These are phyloP conservation scores for Chloranthus sessilifolius DNA, from an alignment of 164 flowering plant species.

Conservation along the genomic window DNA sequence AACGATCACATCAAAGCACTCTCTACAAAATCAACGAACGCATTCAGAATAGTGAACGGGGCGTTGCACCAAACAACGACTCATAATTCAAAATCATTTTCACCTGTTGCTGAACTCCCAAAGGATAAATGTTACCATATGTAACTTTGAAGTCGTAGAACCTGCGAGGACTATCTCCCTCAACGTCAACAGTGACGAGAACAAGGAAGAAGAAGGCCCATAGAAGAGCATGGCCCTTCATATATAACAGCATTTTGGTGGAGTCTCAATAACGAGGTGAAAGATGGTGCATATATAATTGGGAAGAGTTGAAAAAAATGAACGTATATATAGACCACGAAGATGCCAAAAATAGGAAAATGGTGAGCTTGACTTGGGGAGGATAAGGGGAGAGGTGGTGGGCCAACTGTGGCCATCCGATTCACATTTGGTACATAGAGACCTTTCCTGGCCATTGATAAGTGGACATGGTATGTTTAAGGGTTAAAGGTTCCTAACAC, in stretches of 20 bases:
- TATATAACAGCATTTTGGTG: not conserved
- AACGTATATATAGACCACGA: slow-evolving; percentile 8
- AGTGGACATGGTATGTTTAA: too few relatives aligned
- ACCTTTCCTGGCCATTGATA: too few relatives aligned
- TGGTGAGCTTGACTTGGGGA: slow-evolving; percentile 4
- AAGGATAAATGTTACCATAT: slow-evolving; percentile 28
- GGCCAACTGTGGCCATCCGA: not conserved
- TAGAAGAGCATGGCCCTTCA: not conserved
- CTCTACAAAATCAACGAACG: not conserved
- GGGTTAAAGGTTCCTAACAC: too few relatives aligned
- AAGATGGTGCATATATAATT: not conserved
- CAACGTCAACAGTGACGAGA: slow-evolving; percentile 4
- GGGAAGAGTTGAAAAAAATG: not conserved
- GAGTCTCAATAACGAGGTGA: not conserved
- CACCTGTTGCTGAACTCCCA: slow-evolving; percentile 35
- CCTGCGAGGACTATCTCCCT: slow-evolving; percentile 32
- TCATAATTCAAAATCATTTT: not conserved
- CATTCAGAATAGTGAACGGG: not conserved
- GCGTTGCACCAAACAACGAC: too few relatives aligned
- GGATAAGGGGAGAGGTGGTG: not conserved
- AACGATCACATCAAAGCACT: not conserved
- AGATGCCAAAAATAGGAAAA: not conserved
- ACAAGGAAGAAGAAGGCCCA: slow-evolving; percentile 7
- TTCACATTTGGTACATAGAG: too few relatives aligned
- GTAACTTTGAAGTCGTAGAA: slow-evolving; percentile 33